phyloP scores from a whole-genome alignment of 2,329 filamentous ascomycete species.

The Colletotrichum tamarilloi region DNA sequence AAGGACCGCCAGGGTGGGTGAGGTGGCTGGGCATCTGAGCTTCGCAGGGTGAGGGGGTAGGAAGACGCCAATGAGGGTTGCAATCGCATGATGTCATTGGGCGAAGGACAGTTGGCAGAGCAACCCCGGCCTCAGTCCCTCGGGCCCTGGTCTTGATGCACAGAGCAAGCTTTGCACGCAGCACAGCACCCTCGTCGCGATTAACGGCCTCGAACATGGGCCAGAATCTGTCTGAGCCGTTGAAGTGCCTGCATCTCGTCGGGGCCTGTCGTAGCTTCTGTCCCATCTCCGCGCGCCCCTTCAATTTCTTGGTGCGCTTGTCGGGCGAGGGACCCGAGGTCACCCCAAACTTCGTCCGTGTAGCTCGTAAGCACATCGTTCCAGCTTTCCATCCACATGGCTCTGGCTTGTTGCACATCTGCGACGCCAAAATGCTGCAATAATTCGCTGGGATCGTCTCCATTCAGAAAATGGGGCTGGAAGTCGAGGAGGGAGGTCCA shows the following conservation, averaged over 20 bases:
- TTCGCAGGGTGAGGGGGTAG: neutral
- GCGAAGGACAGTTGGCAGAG: conserved; percentile 25
- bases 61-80: neutral
- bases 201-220: conserved; percentile 47
- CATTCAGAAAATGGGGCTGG: conserved; percentile 54
- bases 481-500: conserved; percentile 65
- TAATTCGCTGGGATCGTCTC: conserved; percentile 15
- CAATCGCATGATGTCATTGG: conserved; percentile 33
- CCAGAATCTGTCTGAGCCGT: conserved; percentile 50
- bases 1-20: neutral
- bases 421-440: conserved; percentile 50
- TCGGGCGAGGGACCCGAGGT: conserved; percentile 64
- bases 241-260: conserved; percentile 45
- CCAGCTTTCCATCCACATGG: conserved; percentile 66
- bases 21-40: conserved; percentile 31
- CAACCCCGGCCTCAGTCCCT: conserved; percentile 19
- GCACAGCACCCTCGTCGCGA: neutral
- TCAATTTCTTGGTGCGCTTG: conserved; percentile 68
- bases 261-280: neutral
- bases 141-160: neutral
- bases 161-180: neutral
- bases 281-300: conserved; percentile 37
- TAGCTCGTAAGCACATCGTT: conserved; percentile 66
- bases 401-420: conserved; percentile 51
- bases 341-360: conserved; percentile 77